Base-by-base conservation (phyloP, 1,284 basidiomycete genomes). In the Phaffia rhodozyma region DNA sequence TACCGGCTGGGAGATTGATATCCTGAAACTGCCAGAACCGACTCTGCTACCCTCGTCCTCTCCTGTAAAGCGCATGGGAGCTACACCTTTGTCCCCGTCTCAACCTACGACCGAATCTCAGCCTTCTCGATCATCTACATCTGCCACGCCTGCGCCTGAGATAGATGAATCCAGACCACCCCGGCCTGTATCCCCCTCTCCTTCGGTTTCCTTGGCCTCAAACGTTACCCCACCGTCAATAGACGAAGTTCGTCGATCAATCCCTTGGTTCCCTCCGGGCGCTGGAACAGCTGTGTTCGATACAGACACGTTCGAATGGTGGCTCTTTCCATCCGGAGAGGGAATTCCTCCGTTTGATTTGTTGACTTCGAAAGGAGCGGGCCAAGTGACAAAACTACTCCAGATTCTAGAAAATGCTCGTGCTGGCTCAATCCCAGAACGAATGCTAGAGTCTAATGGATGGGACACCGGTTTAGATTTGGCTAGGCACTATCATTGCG, bases 271-370 rank as follows among this genome's bases (percentile, higher is more conserved):
- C 43, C 51, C 58, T 3, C 25, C 47, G 1, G 57, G 43, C 34
- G 48, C 30, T 23, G 63, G 63, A 25, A n/a, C 63, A 21, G 55
- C 52, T 34, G 16, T 65, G 32, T 65, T 65, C 16, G 59, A 55
- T 38, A 48, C 63, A 32, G 30, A 6, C 6, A 23, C 27, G 21
- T 50, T 59, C 52, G 30, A 30, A 3, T 65, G 63, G 63, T 65
- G 63, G 63, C 23, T 57, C 20, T 59, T 60, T 29, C 54, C 52
- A 9, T 48, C 34, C 4, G 59, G 63, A 6, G 63, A 56, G n/a
- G 47, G 54, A 5, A 7, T n/a, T 9, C 59, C 49, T 1, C 38
- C 58, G 6, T 0, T 13, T 1, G 34, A 25, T 1, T 23, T 49
- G 6, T 16, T 55, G 25, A 57, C 55, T 20, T 16, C 18, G 21